These are phyloP conservation scores for Silybum marianum DNA, from an alignment of 129 eudicot species.

Conservation along the genomic window DNA sequence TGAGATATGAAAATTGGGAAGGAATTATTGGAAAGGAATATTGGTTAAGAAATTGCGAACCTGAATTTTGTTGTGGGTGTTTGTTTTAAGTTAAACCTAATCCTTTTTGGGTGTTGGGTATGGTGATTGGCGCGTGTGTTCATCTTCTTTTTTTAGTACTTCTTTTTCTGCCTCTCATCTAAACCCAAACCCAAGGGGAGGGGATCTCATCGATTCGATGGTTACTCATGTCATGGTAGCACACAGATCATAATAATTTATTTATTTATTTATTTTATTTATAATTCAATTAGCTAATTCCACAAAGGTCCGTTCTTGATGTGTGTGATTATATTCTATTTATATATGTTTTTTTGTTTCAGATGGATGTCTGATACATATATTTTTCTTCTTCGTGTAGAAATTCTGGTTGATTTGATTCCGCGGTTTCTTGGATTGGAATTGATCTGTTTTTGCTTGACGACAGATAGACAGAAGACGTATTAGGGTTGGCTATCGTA, in stretches of 20 bases:
- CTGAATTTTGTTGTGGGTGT: neutral
- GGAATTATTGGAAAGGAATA: too few species aligned
- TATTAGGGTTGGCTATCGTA: slow-evolving; percentile 17
- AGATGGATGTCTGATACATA: neutral
- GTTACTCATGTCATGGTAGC: slow-evolving; percentile 17
- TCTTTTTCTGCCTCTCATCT: neutral
- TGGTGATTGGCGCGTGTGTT: neutral
- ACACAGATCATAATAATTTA: slow-evolving; percentile 14
- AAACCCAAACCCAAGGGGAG: neutral
- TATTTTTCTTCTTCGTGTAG: neutral
- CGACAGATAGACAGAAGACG: slow-evolving; percentile 21
- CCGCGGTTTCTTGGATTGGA: slow-evolving; percentile 9
- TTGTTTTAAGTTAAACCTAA: too few species aligned
- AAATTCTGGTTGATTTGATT: slow-evolving; percentile 12
- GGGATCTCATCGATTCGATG: neutral
- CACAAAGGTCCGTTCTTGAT: slow-evolving; percentile 18
- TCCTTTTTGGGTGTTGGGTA: neutral
- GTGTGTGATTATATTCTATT: slow-evolving; percentile 10
- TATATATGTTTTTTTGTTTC: neutral
- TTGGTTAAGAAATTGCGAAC: neutral
- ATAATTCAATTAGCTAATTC: slow-evolving; percentile 17
- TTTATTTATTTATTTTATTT: neutral
- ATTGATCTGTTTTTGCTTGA: slow-evolving; percentile 25
- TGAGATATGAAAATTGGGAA: too few species aligned
- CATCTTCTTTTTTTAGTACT: slow-evolving; percentile 9